Evolutionary conservation across 2,329 filamentous ascomycete genomes (phyloP).

Genomic region (Venturia asperata): DNA sequence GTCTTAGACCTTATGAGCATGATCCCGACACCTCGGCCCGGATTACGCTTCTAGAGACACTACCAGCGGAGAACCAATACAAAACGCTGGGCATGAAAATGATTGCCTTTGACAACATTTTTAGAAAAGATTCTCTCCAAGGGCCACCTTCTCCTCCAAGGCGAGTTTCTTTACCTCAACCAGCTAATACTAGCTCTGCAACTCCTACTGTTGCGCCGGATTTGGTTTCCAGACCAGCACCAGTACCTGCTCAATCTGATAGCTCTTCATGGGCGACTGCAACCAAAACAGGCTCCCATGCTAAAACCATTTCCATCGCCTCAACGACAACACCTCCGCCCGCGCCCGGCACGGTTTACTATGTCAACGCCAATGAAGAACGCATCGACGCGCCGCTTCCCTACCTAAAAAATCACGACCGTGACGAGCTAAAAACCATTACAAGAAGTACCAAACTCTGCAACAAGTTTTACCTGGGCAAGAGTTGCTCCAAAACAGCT

Average conservation of each 20-base stretch:
- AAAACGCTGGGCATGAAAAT: constrained; percentile 35
- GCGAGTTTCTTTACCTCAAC: constrained; percentile 8
- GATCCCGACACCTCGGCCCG: constrained; percentile 32
- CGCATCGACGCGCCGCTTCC: constrained; percentile 37
- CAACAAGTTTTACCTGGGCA: constrained; percentile 33
- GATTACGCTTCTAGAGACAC: constrained; percentile 41
- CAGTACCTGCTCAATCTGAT: background rate
- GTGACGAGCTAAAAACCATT: constrained; percentile 27
- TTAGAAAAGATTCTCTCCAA: constrained; percentile 36
- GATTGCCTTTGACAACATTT: constrained; percentile 36
- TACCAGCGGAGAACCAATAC: constrained; percentile 37
- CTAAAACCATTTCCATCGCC: constrained; percentile 32
- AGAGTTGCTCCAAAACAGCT: constrained; percentile 33
- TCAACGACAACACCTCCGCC: constrained; percentile 33
- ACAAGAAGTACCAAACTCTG: constrained; percentile 31
- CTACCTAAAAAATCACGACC: constrained; percentile 31
- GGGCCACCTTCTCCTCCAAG: constrained; percentile 22
- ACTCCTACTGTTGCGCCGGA: constrained; percentile 14
- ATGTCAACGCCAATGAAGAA: constrained; percentile 36
- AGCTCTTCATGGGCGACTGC: background rate
- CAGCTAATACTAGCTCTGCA: constrained; percentile 10
- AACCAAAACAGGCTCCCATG: constrained; percentile 37
- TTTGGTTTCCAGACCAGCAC: background rate
- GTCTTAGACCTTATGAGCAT: constrained; percentile 40
- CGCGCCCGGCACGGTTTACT: constrained; percentile 25